These are phyloP conservation scores for Pichia sp. DNA, from an alignment of 1,139 yeast genomes.

Conservation along the genomic window DNA sequence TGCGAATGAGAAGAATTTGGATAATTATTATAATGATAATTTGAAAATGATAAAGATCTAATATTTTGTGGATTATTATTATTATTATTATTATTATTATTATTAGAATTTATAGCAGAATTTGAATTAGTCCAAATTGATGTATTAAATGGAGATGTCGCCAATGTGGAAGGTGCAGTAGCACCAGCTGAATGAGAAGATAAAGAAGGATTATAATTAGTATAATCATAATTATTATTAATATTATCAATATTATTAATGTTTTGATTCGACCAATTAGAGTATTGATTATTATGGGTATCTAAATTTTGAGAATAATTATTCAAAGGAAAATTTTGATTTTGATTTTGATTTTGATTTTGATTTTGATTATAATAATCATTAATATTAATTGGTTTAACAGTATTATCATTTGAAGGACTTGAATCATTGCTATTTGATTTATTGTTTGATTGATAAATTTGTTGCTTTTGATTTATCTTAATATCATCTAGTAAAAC, in stretches of 20 bases:
- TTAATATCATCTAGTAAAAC: slow-evolving; percentile 83
- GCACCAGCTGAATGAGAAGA: background rate
- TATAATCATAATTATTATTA: background rate
- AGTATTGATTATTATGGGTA: background rate
- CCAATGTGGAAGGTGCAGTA: background rate
- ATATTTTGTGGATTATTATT: background rate
- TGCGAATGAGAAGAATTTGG: background rate
- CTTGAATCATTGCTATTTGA: slow-evolving; percentile 3
- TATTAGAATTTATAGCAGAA: background rate
- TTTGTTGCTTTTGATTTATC: slow-evolving; percentile 44
- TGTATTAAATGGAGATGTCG: slow-evolving; percentile 11
- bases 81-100: background rate
- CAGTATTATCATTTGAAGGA: background rate
- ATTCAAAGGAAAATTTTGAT: slow-evolving; percentile 4
- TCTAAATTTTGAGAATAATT: background rate
- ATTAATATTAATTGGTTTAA: slow-evolving; percentile 3
- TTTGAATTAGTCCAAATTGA: slow-evolving; percentile 10
- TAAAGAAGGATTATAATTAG: background rate
- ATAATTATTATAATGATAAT: background rate
- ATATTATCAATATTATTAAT: background rate
- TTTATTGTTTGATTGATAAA: background rate
- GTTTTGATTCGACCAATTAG: background rate
- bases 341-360: slow-evolving; percentile 1
- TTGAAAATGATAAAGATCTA: slow-evolving; percentile 6
- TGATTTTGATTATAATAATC: background rate